A percentile compares a stretch with the other conserved stretches of the same genome.
phyloP scores from a whole-genome alignment of 148 eudicot species.

The Spergularia marina region DNA sequence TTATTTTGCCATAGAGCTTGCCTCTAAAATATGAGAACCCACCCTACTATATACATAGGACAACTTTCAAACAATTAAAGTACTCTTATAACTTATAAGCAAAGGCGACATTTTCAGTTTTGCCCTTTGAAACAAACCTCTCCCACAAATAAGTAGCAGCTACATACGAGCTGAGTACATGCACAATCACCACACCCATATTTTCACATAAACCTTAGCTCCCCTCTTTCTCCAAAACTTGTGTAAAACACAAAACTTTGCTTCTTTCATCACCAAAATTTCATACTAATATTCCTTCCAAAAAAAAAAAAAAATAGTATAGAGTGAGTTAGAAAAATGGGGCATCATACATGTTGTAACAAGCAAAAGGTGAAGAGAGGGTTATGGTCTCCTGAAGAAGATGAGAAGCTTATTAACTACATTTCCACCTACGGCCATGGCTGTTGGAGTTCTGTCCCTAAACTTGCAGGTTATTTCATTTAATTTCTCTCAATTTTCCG shows the following conservation, averaged over 20 bases:
- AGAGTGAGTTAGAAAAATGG: slow-evolving; percentile 37
- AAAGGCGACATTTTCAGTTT: neutral
- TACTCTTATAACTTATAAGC: neutral
- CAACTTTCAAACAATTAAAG: neutral
- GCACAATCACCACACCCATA: neutral
- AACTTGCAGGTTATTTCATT: slow-evolving; percentile 50
- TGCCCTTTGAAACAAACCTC: neutral
- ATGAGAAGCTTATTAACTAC: slow-evolving; percentile 77
- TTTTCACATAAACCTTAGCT: neutral
- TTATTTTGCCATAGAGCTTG: too few species aligned
- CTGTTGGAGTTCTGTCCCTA: slow-evolving; percentile 89
- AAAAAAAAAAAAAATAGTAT: neutral
- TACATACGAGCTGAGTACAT: too few species aligned
- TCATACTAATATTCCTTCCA: neutral
- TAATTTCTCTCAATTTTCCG: neutral
- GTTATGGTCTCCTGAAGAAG: slow-evolving; percentile 92
- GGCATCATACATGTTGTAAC: slow-evolving; percentile 85
- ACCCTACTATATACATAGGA: neutral
- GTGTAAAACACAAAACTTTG: neutral
- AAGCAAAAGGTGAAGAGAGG: slow-evolving; percentile 90
- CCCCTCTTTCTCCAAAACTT: neutral
- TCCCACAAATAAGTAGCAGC: neutral
- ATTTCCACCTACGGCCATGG: slow-evolving; percentile 73
- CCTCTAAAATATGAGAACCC: too few species aligned
- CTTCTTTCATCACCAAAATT: neutral